Base-by-base conservation (phyloP, 2,329 filamentous ascomycete genomes). In the Alternaria arborescens region DNA sequence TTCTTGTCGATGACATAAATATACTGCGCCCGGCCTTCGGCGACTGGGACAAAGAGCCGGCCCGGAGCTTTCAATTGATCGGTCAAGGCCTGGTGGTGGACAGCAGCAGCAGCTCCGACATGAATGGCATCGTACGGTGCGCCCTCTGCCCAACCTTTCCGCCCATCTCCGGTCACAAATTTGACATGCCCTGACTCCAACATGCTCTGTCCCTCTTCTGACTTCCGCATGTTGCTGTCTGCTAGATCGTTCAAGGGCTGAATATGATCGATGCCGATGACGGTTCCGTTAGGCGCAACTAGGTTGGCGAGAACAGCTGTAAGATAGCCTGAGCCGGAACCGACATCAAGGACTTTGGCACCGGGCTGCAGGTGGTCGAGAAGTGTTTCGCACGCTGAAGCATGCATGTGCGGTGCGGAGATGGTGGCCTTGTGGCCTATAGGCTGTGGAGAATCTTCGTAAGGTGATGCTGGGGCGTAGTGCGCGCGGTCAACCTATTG, bases 111-210 rank as follows among this genome's bases (percentile, higher is more conserved):
- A 0, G 95, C 95, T 0, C 95, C 95, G 3, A 98, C 95, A 76
- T 98, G 95, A 61, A 99, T 98, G 3, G 91, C 94, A 83, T 98
- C 93, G 84, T 94, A 99, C 0, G 88, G 85, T 18, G 73, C 69
- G 62, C 80, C 83, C 12, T 82, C 80, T 28, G 52, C 58, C 77
- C 78, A 84, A 3, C 83, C 83, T 55, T 77, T 73, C 62, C 83
- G 69, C 12, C 83, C 83, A 80, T 97, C 94, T 0, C 88, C 93
- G 0, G 88, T 84, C 1, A 94, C 84, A 73, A 96, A 96, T 58
- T 83, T 82, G 42, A 94, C 86, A 71, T 84, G 85, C 0, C 89
- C 91, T 0, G 78, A 81, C 1, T 85, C 84, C 14, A 97, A 78
- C 55, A 96, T 79, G 11, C 76, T 73, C 84, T 85, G 67, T 0